A percentile compares a stretch with the other conserved stretches of the same genome.
Evolutionary conservation across 805 yeast genomes (phyloP).

Genomic region (Teunomyces pallodes): DNA sequence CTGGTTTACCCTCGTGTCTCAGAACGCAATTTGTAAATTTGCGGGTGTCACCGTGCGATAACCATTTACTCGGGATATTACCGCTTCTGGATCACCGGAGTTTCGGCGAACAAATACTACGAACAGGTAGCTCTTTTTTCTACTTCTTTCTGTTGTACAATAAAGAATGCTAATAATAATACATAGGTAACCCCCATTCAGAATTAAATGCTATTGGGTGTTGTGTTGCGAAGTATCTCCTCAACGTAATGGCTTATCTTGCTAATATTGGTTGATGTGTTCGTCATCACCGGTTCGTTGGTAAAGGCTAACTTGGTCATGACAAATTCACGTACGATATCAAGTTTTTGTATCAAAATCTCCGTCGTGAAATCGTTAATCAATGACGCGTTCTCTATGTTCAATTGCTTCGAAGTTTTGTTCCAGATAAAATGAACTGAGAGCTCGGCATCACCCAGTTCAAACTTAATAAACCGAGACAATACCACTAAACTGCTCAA

Average conservation of each 20-base stretch:
- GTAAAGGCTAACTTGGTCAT: constrained; percentile 11
- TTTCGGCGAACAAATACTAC: background rate
- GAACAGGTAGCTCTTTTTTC: background rate
- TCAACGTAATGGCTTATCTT: constrained; percentile 18
- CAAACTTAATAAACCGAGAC: constrained; percentile 11
- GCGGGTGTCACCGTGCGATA: background rate
- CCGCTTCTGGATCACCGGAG: background rate
- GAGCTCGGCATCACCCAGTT: background rate
- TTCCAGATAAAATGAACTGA: background rate
- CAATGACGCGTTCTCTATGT: background rate
- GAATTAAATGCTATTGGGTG: background rate
- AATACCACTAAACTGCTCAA: constrained; percentile 18
- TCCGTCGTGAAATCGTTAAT: constrained; percentile 2
- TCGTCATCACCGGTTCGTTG: constrained; percentile 7
- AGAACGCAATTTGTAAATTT: background rate
- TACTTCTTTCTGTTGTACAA: background rate
- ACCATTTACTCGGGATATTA: background rate
- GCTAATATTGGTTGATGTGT: constrained; percentile 16
- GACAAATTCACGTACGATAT: constrained; percentile 11
- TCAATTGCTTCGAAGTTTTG: constrained; percentile 4
- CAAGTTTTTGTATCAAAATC: constrained; percentile 9
- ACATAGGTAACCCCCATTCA: background rate
- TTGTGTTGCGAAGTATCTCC: constrained; percentile 9
- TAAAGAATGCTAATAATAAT: background rate
- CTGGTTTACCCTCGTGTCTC: background rate